Evolutionary conservation across 2,329 filamentous ascomycete species (phyloP).

Genomic region (Calonectria crousiana): DNA sequence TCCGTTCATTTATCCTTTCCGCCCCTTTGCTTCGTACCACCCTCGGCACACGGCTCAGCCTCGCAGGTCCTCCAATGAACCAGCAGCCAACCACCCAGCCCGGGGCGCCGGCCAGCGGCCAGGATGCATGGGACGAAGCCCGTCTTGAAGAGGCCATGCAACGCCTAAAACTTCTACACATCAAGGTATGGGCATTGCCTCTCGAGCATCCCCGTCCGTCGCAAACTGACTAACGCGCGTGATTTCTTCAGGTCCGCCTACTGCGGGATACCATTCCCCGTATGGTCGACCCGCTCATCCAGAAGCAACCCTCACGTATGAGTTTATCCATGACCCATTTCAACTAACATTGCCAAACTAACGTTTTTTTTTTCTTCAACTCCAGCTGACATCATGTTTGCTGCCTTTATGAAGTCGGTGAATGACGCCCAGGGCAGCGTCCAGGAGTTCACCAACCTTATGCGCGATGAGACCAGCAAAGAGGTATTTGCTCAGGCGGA

Average conservation of each 20-base stretch:
- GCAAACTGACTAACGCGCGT: conserved; percentile 35
- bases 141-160: conserved; percentile 63
- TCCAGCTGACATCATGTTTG: conserved; percentile 64
- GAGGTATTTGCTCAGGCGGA: conserved; percentile 65
- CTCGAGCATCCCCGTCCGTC: conserved; percentile 18
- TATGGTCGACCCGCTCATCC: conserved; percentile 61
- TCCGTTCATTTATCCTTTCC: conserved; percentile 22
- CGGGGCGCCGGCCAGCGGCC: conserved; percentile 37
- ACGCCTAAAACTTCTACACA: conserved; percentile 66
- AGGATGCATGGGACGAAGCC: conserved; percentile 60
- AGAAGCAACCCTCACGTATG: conserved; percentile 65
- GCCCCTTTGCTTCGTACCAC: not conserved
- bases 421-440: conserved; percentile 63
- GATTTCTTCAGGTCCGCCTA: conserved; percentile 46
- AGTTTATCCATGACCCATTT: conserved; percentile 21
- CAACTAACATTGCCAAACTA: conserved; percentile 20
- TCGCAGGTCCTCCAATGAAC: conserved; percentile 31
- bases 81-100: conserved; percentile 35
- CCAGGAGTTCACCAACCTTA: conserved; percentile 61
- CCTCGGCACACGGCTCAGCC: conserved; percentile 2
- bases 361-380: conserved; percentile 11
- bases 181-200: conserved; percentile 56
- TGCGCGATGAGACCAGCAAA: conserved; percentile 60
- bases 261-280: conserved; percentile 53
- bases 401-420: conserved; percentile 61